Base-by-base conservation (phyloP, 2,329 filamentous ascomycete species). In the Monosporascus sp. region DNA sequence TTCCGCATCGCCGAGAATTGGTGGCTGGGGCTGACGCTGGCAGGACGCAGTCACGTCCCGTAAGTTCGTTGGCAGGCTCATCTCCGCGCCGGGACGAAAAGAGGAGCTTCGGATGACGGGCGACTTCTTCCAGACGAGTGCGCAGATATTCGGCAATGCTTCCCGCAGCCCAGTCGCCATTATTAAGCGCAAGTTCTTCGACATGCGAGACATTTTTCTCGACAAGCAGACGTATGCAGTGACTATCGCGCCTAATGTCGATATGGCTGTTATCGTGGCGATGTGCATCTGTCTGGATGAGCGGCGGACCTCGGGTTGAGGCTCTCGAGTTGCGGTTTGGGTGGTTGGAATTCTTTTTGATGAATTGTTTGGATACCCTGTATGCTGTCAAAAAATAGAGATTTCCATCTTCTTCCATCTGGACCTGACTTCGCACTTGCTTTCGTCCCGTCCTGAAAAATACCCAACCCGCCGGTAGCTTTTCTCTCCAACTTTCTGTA, bases 281-380 rank as follows among this genome's bases (percentile, higher is more conserved):
- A 72, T 89, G 62, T 88, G 84, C 64, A 83, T 90, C 50, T 84
- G 80, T 56, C 71, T 89, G 55, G 86, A 89, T 58, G 85, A 88
- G 76, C 80, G 79, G 72, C 49, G 53, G 45, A 80, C 37, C 16
- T 40, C 37, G 2, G 37, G 37, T 27, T 27, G 27, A 27, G 27
- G 3, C 27, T 11, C 27, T 27, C 27, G 27, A 9, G 27, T 8
- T 27, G 27, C 27, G 3, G 9, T 11, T 11, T 27, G 27, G 27
- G 8, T 11, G 27, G 26, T 27, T 9, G 9, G 8, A 27, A n/a
- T n/a, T n/a, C 7, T 27, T 1, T 3, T 27, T 27, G 27, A 8
- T 27, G 27, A 27, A 11, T 27, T 27, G 27, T 8, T 27, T 11
- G 8, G 27, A 11, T 27, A 11, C 27, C 27, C 27, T 27, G 9